Evolutionary conservation across 2,329 filamentous ascomycete genomes (phyloP), one percentile per base, ranked within the genome.

Genomic region (Colletotrichum phormii): DNA sequence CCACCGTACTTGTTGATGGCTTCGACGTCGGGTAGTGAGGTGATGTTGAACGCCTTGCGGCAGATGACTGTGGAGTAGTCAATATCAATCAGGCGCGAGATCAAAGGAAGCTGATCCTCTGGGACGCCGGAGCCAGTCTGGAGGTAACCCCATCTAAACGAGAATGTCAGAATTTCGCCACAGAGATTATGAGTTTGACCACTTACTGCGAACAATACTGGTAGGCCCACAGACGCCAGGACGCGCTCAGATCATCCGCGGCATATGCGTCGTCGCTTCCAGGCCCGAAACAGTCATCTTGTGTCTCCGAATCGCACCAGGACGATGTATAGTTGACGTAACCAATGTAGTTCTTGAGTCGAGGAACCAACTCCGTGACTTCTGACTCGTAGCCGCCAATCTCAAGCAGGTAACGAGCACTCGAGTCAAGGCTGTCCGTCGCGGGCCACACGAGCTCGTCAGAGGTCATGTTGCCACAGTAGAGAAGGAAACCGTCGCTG

Each of bases 1-100:
- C 90, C 93, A 49, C 95, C 95, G 75, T 93, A 92, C 78, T 92
- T 91, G 84, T 97, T 97, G 81, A 97, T 90, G 0, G 85, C 85
- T 1, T 90, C 86, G 0, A 92, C 83, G 63, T 95, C 85, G 0
- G 94, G 88, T 0, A 88, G 89, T 0, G 84, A 80, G 0, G 88
- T 90, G 77, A 95, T 90, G 82, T 92, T 92, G 85, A 95, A 97
- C 0, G 89, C 89, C 7, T 88, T 84, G 1, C 86, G 85, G 83
- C 94, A 97, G 77, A 91, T 85, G 5, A 87, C 80, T 0, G 89
- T 89, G 1, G 85, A 80, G 80, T 91, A 95, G 2, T 91, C 85
- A 1, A 95, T 77, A 73, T 91, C 89, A 33, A 94, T 85, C 3
- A 90, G 86, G 13, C 94, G 91, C 0, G 94, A 96, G 60, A 97